These are phyloP conservation scores for Coemansia sp. DNA, from an alignment of 192 early-diverging fungal species.

Conservation along the genomic window DNA sequence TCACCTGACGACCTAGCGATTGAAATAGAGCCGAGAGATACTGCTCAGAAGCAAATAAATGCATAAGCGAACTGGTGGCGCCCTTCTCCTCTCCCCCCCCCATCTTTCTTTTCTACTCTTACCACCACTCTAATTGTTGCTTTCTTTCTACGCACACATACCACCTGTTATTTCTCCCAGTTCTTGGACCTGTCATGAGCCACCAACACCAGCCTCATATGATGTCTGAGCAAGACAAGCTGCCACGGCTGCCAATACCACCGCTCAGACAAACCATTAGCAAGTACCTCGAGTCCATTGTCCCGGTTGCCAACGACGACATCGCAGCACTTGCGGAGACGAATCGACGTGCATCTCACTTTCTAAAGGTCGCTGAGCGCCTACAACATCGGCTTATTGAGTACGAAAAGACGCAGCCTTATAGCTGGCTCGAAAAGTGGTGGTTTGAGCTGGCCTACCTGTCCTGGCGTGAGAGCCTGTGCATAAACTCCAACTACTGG, in stretches of 20 bases:
- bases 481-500: constrained; percentile 92
- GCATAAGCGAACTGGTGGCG: neutral
- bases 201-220: constrained; percentile 13
- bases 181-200: neutral
- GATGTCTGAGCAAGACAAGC: constrained; percentile 26
- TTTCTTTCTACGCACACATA: neutral
- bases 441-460: constrained; percentile 77
- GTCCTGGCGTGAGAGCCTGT: constrained; percentile 76
- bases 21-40: neutral
- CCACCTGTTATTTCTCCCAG: neutral
- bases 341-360: constrained; percentile 56
- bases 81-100: neutral
- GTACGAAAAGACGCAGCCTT: constrained; percentile 60
- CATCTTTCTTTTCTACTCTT: neutral
- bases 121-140: neutral
- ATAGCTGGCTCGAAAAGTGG: constrained; percentile 75
- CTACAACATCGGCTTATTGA: constrained; percentile 68
- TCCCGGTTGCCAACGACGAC: constrained; percentile 59
- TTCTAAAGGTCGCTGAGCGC: constrained; percentile 50
- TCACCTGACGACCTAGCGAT: neutral
- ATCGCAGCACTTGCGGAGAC: constrained; percentile 51
- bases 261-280: constrained; percentile 60
- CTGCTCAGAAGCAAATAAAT: neutral
- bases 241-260: constrained; percentile 70
- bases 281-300: constrained; percentile 62